Evolutionary conservation across 305 asterid genomes (phyloP).

Genomic region (Plantago lanceolata): DNA sequence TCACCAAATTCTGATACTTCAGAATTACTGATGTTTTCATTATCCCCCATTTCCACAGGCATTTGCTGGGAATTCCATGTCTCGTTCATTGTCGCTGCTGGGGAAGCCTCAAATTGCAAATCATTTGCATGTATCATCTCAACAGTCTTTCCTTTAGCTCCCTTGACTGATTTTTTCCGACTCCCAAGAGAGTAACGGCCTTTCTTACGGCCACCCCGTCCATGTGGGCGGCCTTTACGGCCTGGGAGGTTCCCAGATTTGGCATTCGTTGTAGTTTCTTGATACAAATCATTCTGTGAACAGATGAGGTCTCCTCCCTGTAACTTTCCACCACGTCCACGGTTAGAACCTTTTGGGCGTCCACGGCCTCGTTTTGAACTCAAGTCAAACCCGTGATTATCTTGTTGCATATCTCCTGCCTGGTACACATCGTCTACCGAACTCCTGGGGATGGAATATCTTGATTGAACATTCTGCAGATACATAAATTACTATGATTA

Average conservation of each 20-base stretch:
- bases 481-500: slow-evolving; percentile 2
- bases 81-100: slow-evolving; percentile 23
- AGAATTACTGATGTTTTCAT: slow-evolving; percentile 47
- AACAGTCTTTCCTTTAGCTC: slow-evolving; percentile 7
- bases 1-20: slow-evolving; percentile 50
- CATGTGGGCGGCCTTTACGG: slow-evolving; percentile 20
- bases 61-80: slow-evolving; percentile 39
- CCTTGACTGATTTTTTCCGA: slow-evolving; percentile 38
- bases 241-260: slow-evolving; percentile 19
- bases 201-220: slow-evolving; percentile 43
- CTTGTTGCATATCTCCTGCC: slow-evolving; percentile 34
- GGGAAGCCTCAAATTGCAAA: slow-evolving; percentile 24
- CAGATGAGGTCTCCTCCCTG: slow-evolving; percentile 27
- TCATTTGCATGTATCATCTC: slow-evolving; percentile 20
- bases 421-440: slow-evolving; percentile 25
- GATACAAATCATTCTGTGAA: slow-evolving; percentile 34
- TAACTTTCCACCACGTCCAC: slow-evolving; percentile 26
- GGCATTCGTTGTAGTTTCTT: slow-evolving; percentile 23
- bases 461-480: slow-evolving; percentile 44
- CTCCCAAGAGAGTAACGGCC: slow-evolving; percentile 43
- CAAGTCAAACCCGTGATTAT: slow-evolving; percentile 31
- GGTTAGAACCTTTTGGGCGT: slow-evolving; percentile 50
- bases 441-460: slow-evolving; percentile 30
- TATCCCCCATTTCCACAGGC: slow-evolving; percentile 35
- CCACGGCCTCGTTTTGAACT: slow-evolving; percentile 53